Conservation (phyloP, 2,329 filamentous ascomycete species). For the Xylariaceae sp. region DNA sequence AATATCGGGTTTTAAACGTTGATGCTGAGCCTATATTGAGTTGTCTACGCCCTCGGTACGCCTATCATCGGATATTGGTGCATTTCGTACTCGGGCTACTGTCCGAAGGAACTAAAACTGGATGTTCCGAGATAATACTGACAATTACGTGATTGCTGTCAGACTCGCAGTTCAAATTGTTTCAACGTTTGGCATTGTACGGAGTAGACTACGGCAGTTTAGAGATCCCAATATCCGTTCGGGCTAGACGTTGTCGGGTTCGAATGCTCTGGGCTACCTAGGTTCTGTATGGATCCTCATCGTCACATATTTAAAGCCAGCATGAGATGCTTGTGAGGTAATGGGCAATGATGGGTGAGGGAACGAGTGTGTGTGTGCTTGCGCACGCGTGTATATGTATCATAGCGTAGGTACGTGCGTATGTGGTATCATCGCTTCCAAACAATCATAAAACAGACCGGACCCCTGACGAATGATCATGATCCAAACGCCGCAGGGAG, state of each 20-base stretch:
- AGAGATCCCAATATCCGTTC: too few species aligned
- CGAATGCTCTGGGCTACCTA: too few species aligned
- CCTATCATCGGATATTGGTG: not conserved
- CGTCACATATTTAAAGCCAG: not conserved
- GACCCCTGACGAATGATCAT: conserved; percentile 20
- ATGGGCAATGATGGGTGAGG: conserved; percentile 11
- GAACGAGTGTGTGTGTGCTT: conserved; percentile 1
- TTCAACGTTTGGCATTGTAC: too few species aligned
- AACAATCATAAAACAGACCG: conserved; percentile 23
- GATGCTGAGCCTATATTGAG: not conserved
- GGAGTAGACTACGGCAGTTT: too few species aligned
- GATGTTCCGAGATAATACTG: too few species aligned
- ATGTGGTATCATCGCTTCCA: conserved; percentile 31
- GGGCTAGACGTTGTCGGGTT: too few species aligned
- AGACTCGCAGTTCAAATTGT: too few species aligned
- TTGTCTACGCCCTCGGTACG: too few species aligned
- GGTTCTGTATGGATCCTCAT: too few species aligned
- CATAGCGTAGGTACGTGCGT: not conserved
- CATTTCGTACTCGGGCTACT: not conserved
- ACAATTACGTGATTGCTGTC: too few species aligned
- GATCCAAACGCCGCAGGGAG: conserved; percentile 18
- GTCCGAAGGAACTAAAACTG: too few species aligned
- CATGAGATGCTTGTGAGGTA: not conserved
- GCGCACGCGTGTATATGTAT: not conserved
- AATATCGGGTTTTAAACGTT: not conserved